Conservation (phyloP, 805 yeast species). For the Peterozyma xylosa region DNA sequence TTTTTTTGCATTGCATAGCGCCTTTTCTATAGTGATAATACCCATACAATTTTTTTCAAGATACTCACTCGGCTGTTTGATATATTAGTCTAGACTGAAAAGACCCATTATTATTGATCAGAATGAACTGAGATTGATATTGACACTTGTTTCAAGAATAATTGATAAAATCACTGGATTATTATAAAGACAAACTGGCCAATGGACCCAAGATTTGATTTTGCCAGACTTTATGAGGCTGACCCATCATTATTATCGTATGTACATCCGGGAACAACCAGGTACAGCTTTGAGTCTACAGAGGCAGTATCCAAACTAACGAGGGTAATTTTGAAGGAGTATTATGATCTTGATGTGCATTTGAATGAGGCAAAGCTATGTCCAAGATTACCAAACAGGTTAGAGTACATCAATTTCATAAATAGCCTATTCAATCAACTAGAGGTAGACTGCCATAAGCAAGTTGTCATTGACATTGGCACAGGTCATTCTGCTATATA, state of each 20-base stretch:
- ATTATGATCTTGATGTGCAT: slow-evolving; percentile 12
- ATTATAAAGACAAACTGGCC: background rate
- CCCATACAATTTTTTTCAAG: no score
- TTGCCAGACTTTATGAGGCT: slow-evolving; percentile 8
- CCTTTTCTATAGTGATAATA: no score
- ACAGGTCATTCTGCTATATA: slow-evolving; percentile 43
- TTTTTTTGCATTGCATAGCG: no score
- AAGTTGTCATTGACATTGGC: slow-evolving; percentile 37
- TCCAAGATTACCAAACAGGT: slow-evolving; percentile 23
- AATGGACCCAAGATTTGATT: slow-evolving; percentile 2
- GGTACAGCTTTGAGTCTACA: slow-evolving; percentile 16
- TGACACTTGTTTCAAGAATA: no score
- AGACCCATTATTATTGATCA: no score
- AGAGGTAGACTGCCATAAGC: background rate
- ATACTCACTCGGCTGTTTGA: no score
- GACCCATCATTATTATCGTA: slow-evolving; percentile 9
- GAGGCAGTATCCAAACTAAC: slow-evolving; percentile 16
- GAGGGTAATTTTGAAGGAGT: slow-evolving; percentile 10
- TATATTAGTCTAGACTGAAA: no score
- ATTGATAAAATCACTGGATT: no score
- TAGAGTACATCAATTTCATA: slow-evolving; percentile 19
- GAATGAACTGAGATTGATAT: no score
- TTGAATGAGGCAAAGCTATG: slow-evolving; percentile 17
- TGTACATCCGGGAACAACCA: slow-evolving; percentile 3
- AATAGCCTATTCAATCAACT: slow-evolving; percentile 7